Base-by-base conservation (phyloP, 2,329 filamentous ascomycete genomes). In the Ophiosphaerella herpotricha region DNA sequence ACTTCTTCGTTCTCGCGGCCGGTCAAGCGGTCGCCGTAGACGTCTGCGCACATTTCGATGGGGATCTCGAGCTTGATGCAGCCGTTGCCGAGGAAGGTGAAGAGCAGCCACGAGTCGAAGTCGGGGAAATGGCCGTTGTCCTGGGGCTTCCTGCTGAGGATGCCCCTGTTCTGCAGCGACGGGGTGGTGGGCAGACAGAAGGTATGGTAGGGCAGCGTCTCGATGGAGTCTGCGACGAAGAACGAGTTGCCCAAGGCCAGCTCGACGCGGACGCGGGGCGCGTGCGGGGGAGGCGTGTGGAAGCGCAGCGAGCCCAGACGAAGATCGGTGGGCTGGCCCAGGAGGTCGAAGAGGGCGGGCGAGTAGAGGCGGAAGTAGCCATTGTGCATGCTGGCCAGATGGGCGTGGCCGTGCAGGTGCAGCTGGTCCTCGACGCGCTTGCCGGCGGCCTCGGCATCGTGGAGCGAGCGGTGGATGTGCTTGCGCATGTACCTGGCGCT, bases 91-190 rank as follows among this genome's bases (percentile, higher is more conserved):
- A 72, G 63, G 47, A 72, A 72, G 33, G 69, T 72, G 55, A 72
- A 72, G 40, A 72, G 63, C 42, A 72, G 51, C 69, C 69, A 72
- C 29, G 69, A 72, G 50, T 72, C 69, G 46, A 64, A 72, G n/a
- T 46, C 52, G 11, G 69, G 69, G 31, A 70, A 70, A 16, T 55
- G 59, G 49, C 68, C 69, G 32, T 57, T 36, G 42, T 71, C 63
- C 21, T 66, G 61, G 5, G 55, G 58, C 31, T 64, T 67, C 26
- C 69, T 46, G 56, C 67, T 68, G 18, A 64, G 60, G 14, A 72
- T 68, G 48, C 69, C 69, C 8, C 66, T 55, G 55, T 72, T 72
- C 49, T 62, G 66, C 44, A 72, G 50, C 11, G 67, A 71, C 11
- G 68, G 67, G 5, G 57, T 39, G 1, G 58, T 57, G 34, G 68